Evolutionary conservation across 1,139 yeast genomes (phyloP).

Genomic region (Debaryomyces sp.): DNA sequence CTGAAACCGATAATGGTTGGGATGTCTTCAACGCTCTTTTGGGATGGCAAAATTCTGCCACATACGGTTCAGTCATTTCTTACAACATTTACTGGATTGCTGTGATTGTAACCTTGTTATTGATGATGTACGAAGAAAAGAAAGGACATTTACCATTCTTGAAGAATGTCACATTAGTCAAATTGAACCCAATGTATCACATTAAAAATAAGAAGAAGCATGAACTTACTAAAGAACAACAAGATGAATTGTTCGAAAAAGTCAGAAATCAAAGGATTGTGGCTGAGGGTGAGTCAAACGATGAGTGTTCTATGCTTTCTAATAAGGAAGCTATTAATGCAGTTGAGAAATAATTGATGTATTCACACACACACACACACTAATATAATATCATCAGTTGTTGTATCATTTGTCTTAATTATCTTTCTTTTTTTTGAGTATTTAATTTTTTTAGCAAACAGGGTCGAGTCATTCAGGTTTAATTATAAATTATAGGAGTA

Average conservation of each 20-base stretch:
- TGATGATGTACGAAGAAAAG: slow-evolving; percentile 75
- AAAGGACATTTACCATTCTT: slow-evolving; percentile 41
- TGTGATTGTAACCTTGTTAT: slow-evolving; percentile 53
- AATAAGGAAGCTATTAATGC: not conserved
- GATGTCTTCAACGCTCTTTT: slow-evolving; percentile 70
- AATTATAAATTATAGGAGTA: slow-evolving; percentile 1
- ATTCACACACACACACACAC: slow-evolving; percentile 7
- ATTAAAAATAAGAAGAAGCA: slow-evolving; percentile 67
- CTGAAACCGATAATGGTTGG: slow-evolving; percentile 88
- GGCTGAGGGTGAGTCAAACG: slow-evolving; percentile 1
- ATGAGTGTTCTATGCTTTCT: not conserved
- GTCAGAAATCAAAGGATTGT: slow-evolving; percentile 25
- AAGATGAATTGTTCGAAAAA: slow-evolving; percentile 54
- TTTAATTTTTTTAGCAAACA: slow-evolving; percentile 1
- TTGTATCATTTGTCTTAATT: not conserved
- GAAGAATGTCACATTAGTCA: slow-evolving; percentile 52
- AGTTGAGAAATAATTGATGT: not conserved
- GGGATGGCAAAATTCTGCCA: slow-evolving; percentile 56
- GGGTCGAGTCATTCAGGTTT: slow-evolving; percentile 7
- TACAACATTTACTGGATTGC: slow-evolving; percentile 84
- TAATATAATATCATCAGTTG: not conserved
- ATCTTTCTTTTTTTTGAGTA: not conserved
- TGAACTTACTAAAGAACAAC: slow-evolving; percentile 56
- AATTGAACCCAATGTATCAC: slow-evolving; percentile 74
- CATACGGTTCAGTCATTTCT: slow-evolving; percentile 81